phyloP scores from a whole-genome alignment of 2,329 filamentous ascomycete species.

The Colletotrichum sidae region DNA sequence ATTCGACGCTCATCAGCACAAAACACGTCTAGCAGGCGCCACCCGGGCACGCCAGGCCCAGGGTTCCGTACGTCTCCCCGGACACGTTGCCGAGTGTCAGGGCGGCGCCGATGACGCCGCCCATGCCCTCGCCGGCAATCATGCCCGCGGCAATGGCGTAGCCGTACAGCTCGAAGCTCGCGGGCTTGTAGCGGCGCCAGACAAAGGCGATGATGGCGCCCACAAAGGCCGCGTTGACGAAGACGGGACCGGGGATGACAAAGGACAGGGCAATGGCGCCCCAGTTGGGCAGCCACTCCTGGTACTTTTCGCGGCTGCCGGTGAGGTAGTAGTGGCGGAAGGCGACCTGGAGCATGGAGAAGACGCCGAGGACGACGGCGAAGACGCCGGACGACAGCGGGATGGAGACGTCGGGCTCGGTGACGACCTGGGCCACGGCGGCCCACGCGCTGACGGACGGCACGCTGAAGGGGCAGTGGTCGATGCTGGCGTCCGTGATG shows the following conservation, averaged over 20 bases:
- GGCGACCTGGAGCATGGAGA: conserved; percentile 64
- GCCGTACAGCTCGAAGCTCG: conserved; percentile 67
- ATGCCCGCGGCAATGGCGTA: conserved; percentile 70
- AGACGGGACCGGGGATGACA: conserved; percentile 66
- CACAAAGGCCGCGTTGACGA: conserved; percentile 68
- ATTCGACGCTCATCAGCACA: too few relatives aligned
- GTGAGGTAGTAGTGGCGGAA: conserved; percentile 66
- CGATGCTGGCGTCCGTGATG: conserved; percentile 60
- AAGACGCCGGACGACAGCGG: conserved; percentile 68
- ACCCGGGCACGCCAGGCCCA: conserved; percentile 45
- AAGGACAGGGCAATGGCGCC: conserved; percentile 70
- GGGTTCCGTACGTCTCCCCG: conserved; percentile 47
- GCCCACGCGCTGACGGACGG: conserved; percentile 72
- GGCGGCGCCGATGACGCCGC: conserved; percentile 61
- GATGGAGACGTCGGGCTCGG: conserved; percentile 66
- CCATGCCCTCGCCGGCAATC: conserved; percentile 73
- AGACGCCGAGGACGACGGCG: conserved; percentile 64
- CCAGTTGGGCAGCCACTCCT: conserved; percentile 70
- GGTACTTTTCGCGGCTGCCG: conserved; percentile 64
- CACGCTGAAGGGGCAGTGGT: conserved; percentile 64
- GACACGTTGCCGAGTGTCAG: conserved; percentile 49
- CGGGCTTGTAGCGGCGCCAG: conserved; percentile 66
- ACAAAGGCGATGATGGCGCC: conserved; percentile 63
- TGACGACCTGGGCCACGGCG: conserved; percentile 70
- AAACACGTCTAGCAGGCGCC: conserved; percentile 41